These are phyloP conservation scores for Calonectria multiphialidica DNA, from an alignment of 2,329 filamentous ascomycete genomes.

Conservation along the genomic window DNA sequence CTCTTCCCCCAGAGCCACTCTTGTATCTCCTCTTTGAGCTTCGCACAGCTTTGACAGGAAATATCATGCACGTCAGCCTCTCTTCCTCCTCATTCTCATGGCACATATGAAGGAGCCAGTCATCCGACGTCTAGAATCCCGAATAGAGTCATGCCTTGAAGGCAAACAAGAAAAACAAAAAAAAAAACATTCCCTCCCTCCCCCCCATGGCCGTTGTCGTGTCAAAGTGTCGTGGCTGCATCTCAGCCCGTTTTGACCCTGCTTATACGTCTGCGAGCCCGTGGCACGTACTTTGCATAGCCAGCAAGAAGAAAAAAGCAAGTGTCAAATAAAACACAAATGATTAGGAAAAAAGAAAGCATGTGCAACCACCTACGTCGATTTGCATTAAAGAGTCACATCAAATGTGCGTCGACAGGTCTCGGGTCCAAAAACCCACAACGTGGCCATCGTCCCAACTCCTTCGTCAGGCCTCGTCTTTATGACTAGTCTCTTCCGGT, in stretches of 20 bases:
- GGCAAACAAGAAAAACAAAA: background rate
- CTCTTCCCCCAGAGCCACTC: constrained; percentile 31
- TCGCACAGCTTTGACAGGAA: constrained; percentile 25
- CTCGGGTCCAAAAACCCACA: background rate
- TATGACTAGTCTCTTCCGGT: background rate
- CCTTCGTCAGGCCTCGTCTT: background rate
- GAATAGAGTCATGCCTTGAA: background rate
- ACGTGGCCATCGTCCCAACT: constrained; percentile 18
- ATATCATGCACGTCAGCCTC: constrained; percentile 42
- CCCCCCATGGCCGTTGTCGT: constrained; percentile 14
- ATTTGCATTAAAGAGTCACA: background rate
- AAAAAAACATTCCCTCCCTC: background rate
- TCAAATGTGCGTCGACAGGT: constrained; percentile 4
- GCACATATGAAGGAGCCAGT: constrained; percentile 24
- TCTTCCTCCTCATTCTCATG: background rate
- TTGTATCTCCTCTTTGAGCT: constrained; percentile 33
- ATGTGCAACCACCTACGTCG: constrained; percentile 10
- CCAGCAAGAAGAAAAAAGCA: background rate
- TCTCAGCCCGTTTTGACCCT: constrained; percentile 16
- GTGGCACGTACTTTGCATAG: constrained; percentile 23
- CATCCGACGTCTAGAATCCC: background rate
- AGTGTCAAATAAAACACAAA: background rate
- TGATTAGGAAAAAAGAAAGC: constrained; percentile 1
- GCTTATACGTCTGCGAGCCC: constrained; percentile 22
- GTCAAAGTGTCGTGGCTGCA: constrained; percentile 27